Conservation (phyloP, 148 eudicot genomes). For the Chenopodium berlandieri region DNA sequence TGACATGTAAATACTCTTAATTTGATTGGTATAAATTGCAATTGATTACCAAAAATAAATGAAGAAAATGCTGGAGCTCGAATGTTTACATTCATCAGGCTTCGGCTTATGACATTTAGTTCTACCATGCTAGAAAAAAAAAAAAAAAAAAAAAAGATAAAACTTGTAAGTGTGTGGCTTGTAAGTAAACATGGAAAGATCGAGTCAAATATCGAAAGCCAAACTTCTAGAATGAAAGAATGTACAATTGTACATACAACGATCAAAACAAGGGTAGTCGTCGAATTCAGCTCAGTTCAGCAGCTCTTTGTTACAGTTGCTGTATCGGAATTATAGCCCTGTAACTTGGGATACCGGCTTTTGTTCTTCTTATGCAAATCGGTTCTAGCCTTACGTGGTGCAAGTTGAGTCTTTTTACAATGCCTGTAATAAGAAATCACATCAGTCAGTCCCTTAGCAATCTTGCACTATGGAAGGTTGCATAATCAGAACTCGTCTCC, state of each 20-base stretch:
- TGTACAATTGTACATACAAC: constrained; percentile 9
- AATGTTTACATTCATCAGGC: not conserved
- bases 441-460: not conserved
- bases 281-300: constrained; percentile 13
- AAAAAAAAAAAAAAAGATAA: not conserved
- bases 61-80: not conserved
- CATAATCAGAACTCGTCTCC: not conserved
- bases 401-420: constrained; percentile 37
- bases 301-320: constrained; percentile 23
- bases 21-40: not conserved
- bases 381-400: constrained; percentile 34
- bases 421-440: constrained; percentile 26
- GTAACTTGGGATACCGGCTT: constrained; percentile 27
- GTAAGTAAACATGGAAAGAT: constrained; percentile 18
- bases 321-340: constrained; percentile 29
- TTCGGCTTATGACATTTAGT: not conserved
- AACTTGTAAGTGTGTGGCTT: constrained; percentile 6
- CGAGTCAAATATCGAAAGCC: not conserved
- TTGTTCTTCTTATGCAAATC: constrained; percentile 36
- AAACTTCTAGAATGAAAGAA: not conserved
- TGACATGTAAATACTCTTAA: not conserved
- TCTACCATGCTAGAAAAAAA: constrained; percentile 3
- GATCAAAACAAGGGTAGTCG: not conserved
- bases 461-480: not conserved
- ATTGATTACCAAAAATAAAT: not conserved